Evolutionary conservation across 1,284 basidiomycete genomes (phyloP), one percentile per base, ranked within the genome.

Genomic region (Cryptococcus neoformans): DNA sequence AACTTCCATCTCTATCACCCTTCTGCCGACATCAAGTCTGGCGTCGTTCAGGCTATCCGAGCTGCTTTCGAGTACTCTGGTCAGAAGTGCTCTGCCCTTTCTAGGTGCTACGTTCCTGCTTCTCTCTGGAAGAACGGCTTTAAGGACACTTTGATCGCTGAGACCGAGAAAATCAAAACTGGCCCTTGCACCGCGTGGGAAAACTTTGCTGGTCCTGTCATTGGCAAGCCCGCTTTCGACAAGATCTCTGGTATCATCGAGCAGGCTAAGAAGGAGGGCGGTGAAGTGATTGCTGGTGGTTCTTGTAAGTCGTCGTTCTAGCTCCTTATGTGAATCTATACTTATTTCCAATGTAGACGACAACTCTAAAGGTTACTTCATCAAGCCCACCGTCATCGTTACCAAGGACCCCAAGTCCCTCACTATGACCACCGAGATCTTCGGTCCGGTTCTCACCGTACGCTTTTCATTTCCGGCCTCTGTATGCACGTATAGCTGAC

Each of bases 51-150:
- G 81, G 86, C 84, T 54, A 84, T 99, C 66, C 85, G 95, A 57
- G 90, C 83, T 21, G 94, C 87, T 0, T 99, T 97, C 77, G 95
- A 99, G 79, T 99, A 98, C 79, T 92, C 94, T 80, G 94, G 92
- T 49, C 96, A 99, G 76, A 99, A 99, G 80, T 99, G 95, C 78
- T 95, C 92, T 38, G 95, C 96, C 0, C 83, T 96, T 36, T 94
- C 92, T 5, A 84, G 95, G 51, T 75, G 91, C 44, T 99, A 99
- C 78, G 90, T 99, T 12, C 86, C 96, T 44, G 80, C 84, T 46
- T 90, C 89, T 3, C 74, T 91, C 51, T 99, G 95, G 96, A 82
- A 87, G 56, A 81, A 80, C 49, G 91, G 90, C 47, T 97, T 98
- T 83, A 90, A 89, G 78, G 85, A 90, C 49, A 83, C 84, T 72